phyloP scores from a whole-genome alignment of 768 basidiomycete species.

The Panaeolus papilionaceus region DNA sequence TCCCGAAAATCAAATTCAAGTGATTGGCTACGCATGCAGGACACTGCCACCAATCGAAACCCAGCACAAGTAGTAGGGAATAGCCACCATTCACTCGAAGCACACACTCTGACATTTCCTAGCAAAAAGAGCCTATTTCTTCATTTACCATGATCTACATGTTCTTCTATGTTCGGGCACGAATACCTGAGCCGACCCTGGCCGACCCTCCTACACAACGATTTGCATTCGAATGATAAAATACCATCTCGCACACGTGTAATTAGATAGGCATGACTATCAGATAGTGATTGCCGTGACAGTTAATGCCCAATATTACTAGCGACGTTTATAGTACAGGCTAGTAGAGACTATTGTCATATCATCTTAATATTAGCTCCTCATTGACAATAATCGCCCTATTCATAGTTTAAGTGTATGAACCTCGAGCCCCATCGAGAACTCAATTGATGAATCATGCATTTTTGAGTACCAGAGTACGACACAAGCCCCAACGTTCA shows the following conservation, averaged over 20 bases:
- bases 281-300: not conserved
- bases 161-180: not conserved
- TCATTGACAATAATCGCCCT: too few species aligned
- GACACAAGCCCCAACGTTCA: too few species aligned
- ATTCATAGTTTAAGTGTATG: too few species aligned
- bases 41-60: not conserved
- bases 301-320: not conserved
- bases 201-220: too few species aligned
- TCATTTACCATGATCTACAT: not conserved
- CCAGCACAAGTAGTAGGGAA: not conserved
- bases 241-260: not conserved
- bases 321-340: too few species aligned
- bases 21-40: too few species aligned
- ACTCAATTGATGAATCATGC: not conserved
- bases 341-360: too few species aligned
- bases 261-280: not conserved
- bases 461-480: not conserved
- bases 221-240: not conserved
- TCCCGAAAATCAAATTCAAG: not conserved
- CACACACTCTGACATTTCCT: not conserved
- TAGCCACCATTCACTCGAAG: not conserved
- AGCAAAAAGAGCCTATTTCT: conserved; percentile 4
- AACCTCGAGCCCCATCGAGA: too few species aligned
- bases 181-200: not conserved
- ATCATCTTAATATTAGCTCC: too few species aligned